A percentile compares a stretch with the other conserved stretches of the same genome.
Conservation (phyloP, 768 basidiomycete species). For the Lentinula lateritia region DNA sequence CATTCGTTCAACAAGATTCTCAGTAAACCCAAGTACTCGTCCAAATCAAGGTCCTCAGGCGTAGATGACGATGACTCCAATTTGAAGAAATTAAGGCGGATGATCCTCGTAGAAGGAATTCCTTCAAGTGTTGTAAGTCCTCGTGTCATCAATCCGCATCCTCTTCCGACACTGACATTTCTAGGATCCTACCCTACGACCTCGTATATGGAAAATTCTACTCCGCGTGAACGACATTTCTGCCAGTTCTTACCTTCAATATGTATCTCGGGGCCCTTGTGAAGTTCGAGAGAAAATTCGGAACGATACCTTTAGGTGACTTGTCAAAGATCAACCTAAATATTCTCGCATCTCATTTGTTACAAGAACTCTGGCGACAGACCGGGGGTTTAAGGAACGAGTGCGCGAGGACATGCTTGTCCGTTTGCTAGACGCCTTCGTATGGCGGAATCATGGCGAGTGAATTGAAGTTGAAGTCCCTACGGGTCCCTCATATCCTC, state of each 20-base stretch:
- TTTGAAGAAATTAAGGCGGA: conserved; percentile 76
- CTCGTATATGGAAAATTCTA: conserved; percentile 92
- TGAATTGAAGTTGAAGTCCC: neutral
- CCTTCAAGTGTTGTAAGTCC: conserved; percentile 55
- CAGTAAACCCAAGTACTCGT: conserved; percentile 58
- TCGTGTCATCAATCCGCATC: too few species aligned
- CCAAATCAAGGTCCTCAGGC: conserved; percentile 56
- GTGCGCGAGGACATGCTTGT: conserved; percentile 97
- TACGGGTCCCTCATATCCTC: neutral
- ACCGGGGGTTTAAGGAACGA: conserved; percentile 94
- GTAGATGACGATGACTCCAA: conserved; percentile 60
- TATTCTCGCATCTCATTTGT: neutral
- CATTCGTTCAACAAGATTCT: conserved; percentile 81
- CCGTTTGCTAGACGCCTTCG: conserved; percentile 94
- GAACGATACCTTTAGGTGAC: conserved; percentile 92
- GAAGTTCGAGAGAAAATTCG: conserved; percentile 88
- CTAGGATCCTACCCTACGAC: conserved; percentile 80
- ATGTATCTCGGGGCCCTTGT: conserved; percentile 80
- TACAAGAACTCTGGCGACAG: conserved; percentile 84
- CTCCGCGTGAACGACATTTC: conserved; percentile 76
- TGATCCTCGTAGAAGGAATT: conserved; percentile 89
- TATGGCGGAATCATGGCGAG: conserved; percentile 88
- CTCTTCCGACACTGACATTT: neutral
- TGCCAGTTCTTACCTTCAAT: conserved; percentile 69
- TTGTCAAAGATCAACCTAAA: neutral